Percentiles rank a stretch among this genome's conserved stretches.
Conservation (phyloP, 129 eudicot genomes). For the Centrapalus pauciflorus region DNA sequence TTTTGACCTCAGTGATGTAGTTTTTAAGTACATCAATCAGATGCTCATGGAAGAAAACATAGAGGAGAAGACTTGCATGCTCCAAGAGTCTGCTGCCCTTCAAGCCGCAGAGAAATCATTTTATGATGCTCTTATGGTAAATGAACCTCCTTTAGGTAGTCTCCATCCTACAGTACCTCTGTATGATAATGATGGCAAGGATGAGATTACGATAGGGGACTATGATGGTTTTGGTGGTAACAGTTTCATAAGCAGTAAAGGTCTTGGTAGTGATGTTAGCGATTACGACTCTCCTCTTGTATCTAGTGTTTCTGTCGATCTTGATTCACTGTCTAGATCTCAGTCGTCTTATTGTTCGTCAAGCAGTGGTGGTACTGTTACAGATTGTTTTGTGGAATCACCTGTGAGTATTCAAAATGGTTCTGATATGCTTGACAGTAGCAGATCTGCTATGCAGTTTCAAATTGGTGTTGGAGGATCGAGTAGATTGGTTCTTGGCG, state of each 20-base stretch:
- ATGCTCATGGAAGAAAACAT: conserved; percentile 92
- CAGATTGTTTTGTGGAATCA: conserved; percentile 56
- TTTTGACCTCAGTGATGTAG: conserved; percentile 68
- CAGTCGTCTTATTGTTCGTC: conserved; percentile 45
- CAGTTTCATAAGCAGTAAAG: conserved; percentile 19
- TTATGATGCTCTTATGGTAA: conserved; percentile 63
- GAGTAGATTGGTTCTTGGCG: conserved; percentile 40
- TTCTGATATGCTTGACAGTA: conserved; percentile 42
- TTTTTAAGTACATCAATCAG: conserved; percentile 72
- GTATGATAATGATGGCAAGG: conserved; percentile 19
- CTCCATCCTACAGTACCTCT: conserved; percentile 20
- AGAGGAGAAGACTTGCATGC: conserved; percentile 62
- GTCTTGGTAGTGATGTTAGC: conserved; percentile 30
- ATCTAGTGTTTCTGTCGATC: conserved; percentile 22
- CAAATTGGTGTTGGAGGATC: conserved; percentile 58
- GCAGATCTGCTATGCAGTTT: conserved; percentile 43
- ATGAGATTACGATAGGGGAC: conserved; percentile 14
- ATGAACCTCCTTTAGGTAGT: conserved; percentile 31
- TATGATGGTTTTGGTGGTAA: conserved; percentile 6
- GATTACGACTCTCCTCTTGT: conserved; percentile 16
- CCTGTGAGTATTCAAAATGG: conserved; percentile 63
- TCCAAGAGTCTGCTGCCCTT: conserved; percentile 79
- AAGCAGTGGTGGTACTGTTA: conserved; percentile 28
- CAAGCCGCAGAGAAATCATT: conserved; percentile 81
- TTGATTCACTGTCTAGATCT: conserved; percentile 32